Evolutionary conservation across 371 early-diverging fungal genomes (phyloP), one percentile per base, ranked within the genome.

Genomic region (Apophysomyces elegans): DNA sequence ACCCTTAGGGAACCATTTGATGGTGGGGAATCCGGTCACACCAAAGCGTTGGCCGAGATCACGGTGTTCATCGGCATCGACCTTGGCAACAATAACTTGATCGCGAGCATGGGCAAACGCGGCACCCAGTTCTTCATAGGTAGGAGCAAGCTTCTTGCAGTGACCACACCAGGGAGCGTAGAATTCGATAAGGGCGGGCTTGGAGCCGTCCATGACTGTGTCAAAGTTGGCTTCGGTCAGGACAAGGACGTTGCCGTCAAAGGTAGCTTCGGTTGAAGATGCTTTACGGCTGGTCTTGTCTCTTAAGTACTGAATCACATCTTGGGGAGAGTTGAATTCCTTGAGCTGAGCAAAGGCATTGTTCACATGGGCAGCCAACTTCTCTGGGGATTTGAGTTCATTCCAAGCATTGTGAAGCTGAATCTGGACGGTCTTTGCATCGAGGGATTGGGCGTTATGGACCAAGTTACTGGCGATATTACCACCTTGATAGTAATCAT

Each of bases 121-220:
- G 13, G 84, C 85, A 39, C 88, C 96, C 54, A 97, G 85, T 70
- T 92, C 86, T 68, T 92, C 92, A 66, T 91, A 97, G 64, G 84
- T 62, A 59, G 96, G 95, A 7, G 90, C 95, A 60, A 97, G 87
- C 69, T 80, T 85, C 81, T 95, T 94, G 87, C 96, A 97, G 86
- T 96, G 95, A 62, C 93, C 92, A 81, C 96, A 96, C 95, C 94
- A 95, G 37, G 91, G 96, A 44, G 95, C 96, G 77, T 96, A 96
- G 75, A 96, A 93, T 77, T 96, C 96, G 56, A 97, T 81, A 62
- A 98, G 84, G 37, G 96, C 98, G 76, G 96, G 95, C 80, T 92
- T 92, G 13, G 78, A 80, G 79, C 97, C 93, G 78, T 94, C 86
- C 50, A 94, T 95, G 60, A 90, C 80, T 12, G 69, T 69, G 35